Evolutionary conservation across 2,329 filamentous ascomycete species (phyloP).

Genomic region (Penicillium sp.): DNA sequence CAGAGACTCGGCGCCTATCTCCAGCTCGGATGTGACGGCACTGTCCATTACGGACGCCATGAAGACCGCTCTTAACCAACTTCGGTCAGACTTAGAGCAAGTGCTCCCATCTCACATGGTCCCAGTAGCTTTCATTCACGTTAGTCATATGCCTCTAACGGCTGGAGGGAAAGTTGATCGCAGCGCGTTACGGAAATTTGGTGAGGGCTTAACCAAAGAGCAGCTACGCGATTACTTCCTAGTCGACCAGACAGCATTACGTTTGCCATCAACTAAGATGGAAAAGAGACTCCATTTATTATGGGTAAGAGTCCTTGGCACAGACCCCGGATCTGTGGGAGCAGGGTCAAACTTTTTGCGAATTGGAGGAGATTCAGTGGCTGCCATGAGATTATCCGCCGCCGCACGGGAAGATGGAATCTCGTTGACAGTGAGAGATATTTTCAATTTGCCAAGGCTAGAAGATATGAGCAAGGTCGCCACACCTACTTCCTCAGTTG

Average conservation of each 20-base stretch:
- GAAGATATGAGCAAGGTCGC: neutral
- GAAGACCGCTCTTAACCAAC: neutral
- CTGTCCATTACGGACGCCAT: neutral
- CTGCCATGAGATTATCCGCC: constrained; percentile 20
- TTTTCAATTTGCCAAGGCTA: neutral
- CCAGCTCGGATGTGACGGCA: neutral
- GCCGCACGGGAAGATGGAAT: neutral
- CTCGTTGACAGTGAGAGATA: neutral
- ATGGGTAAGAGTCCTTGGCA: constrained; percentile 19
- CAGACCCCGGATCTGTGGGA: constrained; percentile 16
- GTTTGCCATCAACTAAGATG: neutral
- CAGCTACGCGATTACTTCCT: neutral
- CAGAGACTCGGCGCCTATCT: neutral
- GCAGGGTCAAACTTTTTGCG: constrained; percentile 27
- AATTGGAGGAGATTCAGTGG: constrained; percentile 28
- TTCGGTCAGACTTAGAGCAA: neutral
- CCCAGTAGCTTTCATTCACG: neutral
- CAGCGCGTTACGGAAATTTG: constrained; percentile 10
- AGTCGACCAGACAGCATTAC: neutral
- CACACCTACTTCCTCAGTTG: neutral
- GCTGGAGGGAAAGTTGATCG: constrained; percentile 3
- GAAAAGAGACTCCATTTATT: constrained; percentile 15
- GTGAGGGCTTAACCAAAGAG: neutral
- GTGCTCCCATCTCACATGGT: constrained; percentile 1
- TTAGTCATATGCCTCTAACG: neutral